Conservation (phyloP, 306 rosid genomes). For the Cicer judaicum region DNA sequence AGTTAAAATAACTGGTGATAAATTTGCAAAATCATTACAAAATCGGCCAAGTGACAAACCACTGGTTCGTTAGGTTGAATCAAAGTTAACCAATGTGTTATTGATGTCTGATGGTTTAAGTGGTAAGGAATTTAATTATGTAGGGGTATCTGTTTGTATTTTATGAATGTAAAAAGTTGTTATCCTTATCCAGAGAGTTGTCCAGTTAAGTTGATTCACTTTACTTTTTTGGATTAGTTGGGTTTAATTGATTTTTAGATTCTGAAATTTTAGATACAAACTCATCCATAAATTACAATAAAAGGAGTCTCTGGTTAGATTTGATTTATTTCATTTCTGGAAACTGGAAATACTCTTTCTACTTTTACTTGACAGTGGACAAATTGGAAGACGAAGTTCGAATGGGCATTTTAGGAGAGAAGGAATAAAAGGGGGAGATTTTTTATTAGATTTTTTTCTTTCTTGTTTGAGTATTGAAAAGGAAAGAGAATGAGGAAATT, state of each 20-base stretch:
- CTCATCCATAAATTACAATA: background rate
- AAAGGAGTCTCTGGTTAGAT: background rate
- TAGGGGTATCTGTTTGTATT: background rate
- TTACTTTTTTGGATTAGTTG: background rate
- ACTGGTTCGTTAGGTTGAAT: background rate
- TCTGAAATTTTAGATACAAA: background rate
- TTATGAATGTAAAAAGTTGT: background rate
- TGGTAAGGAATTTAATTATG: background rate
- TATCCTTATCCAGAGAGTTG: background rate
- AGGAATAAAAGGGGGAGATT: background rate
- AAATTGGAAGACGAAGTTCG: background rate
- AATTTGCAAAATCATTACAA: background rate
- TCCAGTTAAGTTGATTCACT: background rate
- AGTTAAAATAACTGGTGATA: background rate
- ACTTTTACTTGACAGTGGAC: background rate
- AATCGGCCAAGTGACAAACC: background rate
- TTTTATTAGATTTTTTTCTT: background rate
- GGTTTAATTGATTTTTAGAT: background rate
- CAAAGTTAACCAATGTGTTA: background rate
- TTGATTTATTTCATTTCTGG: background rate
- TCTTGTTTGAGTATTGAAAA: background rate
- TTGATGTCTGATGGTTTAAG: background rate
- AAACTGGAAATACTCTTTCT: background rate
- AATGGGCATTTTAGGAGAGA: slow-evolving; percentile 3
- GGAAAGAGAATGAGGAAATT: too few species aligned